Conservation (phyloP, 2,329 filamentous ascomycete genomes). For the Colletotrichum melonis region DNA sequence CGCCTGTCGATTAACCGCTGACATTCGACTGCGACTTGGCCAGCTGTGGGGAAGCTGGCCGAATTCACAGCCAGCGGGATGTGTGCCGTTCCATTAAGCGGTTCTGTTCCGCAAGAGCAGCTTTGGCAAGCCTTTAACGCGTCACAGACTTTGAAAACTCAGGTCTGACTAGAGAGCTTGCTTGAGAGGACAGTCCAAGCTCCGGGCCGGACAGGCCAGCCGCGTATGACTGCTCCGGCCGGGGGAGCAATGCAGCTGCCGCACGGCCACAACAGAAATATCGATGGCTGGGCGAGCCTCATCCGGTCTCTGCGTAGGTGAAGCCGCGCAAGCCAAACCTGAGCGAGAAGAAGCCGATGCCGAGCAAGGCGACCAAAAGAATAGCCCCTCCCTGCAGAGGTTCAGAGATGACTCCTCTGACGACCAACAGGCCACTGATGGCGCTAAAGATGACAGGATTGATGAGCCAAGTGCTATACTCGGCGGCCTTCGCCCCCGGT, state of each 20-base stretch:
- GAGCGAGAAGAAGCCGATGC: slow-evolving; percentile 40
- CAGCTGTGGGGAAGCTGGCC: background rate
- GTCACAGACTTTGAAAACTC: background rate
- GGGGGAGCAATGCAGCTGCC: background rate
- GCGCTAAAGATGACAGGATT: slow-evolving; percentile 42
- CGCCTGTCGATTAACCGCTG: background rate
- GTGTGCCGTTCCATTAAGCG: background rate
- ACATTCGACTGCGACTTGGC: background rate
- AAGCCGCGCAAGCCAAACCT: slow-evolving; percentile 40
- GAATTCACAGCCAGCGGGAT: background rate
- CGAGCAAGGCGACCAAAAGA: slow-evolving; percentile 41
- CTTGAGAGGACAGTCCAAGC: background rate
- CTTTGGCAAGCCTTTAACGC: background rate
- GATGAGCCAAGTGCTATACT: slow-evolving; percentile 40
- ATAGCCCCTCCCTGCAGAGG: slow-evolving; percentile 43
- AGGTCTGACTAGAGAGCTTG: background rate
- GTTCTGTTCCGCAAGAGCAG: background rate
- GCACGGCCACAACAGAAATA: background rate
- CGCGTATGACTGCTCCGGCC: background rate
- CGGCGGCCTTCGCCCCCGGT: slow-evolving; percentile 28
- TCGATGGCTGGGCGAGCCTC: slow-evolving; percentile 1
- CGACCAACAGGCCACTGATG: slow-evolving; percentile 41
- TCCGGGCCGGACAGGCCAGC: background rate
- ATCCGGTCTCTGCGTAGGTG: slow-evolving; percentile 14
- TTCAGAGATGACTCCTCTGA: slow-evolving; percentile 42